Percentiles rank a stretch among this genome's conserved stretches.
Conservation (phyloP, 2,329 filamentous ascomycete genomes). For the Penicillium olsonii region DNA sequence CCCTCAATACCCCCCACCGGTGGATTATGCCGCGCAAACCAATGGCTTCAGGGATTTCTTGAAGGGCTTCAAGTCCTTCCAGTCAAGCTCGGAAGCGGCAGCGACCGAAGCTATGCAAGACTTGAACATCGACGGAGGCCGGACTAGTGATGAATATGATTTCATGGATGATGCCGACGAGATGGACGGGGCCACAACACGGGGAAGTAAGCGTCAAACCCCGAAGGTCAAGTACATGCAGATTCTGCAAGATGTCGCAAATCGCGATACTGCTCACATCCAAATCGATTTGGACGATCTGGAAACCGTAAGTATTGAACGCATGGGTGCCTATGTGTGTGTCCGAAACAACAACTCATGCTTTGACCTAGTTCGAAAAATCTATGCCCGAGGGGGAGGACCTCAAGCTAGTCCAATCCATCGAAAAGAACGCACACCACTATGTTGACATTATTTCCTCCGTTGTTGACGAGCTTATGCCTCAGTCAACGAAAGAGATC, state of each 20-base stretch:
- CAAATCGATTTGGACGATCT: constrained; percentile 89
- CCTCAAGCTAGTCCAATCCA: constrained; percentile 70
- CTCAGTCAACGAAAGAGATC: constrained; percentile 72
- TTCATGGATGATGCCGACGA: constrained; percentile 83
- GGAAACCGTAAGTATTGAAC: constrained; percentile 58
- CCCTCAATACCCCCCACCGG: constrained; percentile 72
- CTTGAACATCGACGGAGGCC: constrained; percentile 84
- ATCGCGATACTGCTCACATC: constrained; percentile 75
- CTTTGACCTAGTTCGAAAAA: constrained; percentile 64
- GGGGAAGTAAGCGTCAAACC: constrained; percentile 51
- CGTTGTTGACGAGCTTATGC: constrained; percentile 85
- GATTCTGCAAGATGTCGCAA: constrained; percentile 81
- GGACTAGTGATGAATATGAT: constrained; percentile 85
- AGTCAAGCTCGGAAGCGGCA: constrained; percentile 63
- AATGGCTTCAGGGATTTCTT: constrained; percentile 82
- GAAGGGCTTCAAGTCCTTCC: constrained; percentile 75
- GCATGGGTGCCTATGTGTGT: background rate
- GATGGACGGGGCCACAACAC: constrained; percentile 42
- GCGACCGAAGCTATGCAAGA: constrained; percentile 80
- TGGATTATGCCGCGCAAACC: constrained; percentile 87
- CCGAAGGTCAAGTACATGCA: constrained; percentile 86
- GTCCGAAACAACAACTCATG: constrained; percentile 5
- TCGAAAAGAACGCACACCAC: constrained; percentile 89
- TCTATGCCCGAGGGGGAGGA: constrained; percentile 68
- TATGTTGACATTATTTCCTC: constrained; percentile 90